Base-by-base conservation (phyloP, 768 basidiomycete genomes). In the Kwoniella sp. region DNA sequence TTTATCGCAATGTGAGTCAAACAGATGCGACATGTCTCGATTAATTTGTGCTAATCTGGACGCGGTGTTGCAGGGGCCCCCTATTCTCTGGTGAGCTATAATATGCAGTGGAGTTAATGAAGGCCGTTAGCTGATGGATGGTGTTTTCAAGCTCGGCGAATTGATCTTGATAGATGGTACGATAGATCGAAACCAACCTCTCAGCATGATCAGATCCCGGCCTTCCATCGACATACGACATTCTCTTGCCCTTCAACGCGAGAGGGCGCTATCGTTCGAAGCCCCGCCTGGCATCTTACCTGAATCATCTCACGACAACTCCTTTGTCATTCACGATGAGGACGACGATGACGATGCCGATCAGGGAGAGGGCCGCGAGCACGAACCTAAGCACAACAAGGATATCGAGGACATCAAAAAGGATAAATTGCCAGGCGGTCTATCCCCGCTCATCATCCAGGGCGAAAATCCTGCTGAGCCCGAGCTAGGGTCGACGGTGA, bases 101-200 rank as follows among this genome's bases (percentile, higher is more conserved):
- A 17, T 31, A 17, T 17, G 23, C 47, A 23, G 73, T 50, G 17
- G n/a, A 53, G 63, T 5, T 34, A 13, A 34, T 5, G 5, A 5
- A 5, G 34, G 13, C 51, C 50, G n/a, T 17, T 25, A 11, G 25
- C 55, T 45, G 25, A 20, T 29, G 57, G 63, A 28, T 59, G 62
- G n/a, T 45, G 12, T 41, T 60, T 25, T 25, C 9, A 72, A 90
- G 90, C 87, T 95, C 13, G 91, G 87, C 17, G 91, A 94, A 78
- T 89, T 91, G 1, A 93, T 94, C 73, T 83, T 92, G 1, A 87
- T 89, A 0, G 87, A 80, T 56, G 63, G 69, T 0, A 55, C 38
- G 4, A 58, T 58, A 9, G 60, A 62, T n/a, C 55, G 67, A 20
- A 55, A 55, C 25, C 55, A 63, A 88, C 66, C 83, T 85, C n/a